Evolutionary conservation across 768 basidiomycete genomes (phyloP).

Genomic region (Mycena rebaudengoi): DNA sequence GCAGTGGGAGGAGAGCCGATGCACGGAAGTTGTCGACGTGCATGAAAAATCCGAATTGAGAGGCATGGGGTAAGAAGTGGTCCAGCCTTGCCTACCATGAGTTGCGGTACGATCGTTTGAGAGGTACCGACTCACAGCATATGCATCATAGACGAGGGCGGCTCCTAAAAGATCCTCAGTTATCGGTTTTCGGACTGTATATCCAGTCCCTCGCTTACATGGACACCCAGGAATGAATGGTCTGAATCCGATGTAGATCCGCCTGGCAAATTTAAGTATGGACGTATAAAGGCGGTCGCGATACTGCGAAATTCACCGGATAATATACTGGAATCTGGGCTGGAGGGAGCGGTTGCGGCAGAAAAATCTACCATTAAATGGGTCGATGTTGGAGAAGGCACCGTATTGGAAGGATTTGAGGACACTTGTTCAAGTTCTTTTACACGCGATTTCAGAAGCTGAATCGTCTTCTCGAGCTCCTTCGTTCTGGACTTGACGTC

Average conservation of each 20-base stretch:
- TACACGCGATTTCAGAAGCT: constrained; percentile 47
- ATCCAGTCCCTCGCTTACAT: neutral
- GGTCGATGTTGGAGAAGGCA: constrained; percentile 16
- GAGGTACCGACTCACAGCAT: constrained; percentile 15
- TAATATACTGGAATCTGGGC: constrained; percentile 4
- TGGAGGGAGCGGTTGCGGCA: constrained; percentile 6
- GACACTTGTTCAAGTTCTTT: constrained; percentile 47
- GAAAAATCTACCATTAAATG: neutral
- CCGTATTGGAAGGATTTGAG: constrained; percentile 26
- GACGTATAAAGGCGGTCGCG: neutral
- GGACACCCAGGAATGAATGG: constrained; percentile 16
- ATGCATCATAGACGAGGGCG: constrained; percentile 18
- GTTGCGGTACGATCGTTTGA: neutral
- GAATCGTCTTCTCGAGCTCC: constrained; percentile 48
- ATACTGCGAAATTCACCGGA: constrained; percentile 5
- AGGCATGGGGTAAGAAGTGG: constrained; percentile 25
- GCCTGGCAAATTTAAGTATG: neutral
- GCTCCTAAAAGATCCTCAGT: constrained; percentile 11
- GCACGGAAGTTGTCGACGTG: constrained; percentile 22
- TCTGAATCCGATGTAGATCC: constrained; percentile 18
- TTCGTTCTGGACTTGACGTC: constrained; percentile 50
- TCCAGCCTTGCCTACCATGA: constrained; percentile 15
- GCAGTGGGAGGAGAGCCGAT: constrained; percentile 24
- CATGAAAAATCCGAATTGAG: constrained; percentile 29
- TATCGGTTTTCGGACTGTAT: too few relatives aligned